Evolutionary conservation across 2,329 filamentous ascomycete species (phyloP).

Genomic region (Rhynchosporium agropyri): DNA sequence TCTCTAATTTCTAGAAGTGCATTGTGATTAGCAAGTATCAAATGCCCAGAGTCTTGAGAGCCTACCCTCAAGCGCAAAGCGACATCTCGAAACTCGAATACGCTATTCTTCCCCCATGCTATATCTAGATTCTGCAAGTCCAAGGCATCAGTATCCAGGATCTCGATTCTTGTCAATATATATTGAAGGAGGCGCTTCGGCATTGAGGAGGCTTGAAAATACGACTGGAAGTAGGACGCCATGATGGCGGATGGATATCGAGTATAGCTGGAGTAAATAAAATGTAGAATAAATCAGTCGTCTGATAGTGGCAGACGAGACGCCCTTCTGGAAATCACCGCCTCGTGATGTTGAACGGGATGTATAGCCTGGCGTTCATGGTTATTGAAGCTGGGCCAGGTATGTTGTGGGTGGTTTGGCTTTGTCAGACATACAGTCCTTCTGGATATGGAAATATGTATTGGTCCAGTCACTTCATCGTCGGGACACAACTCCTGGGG

Average conservation of each 20-base stretch:
- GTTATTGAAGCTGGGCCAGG: conserved; percentile 17
- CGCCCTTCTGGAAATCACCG: conserved; percentile 32
- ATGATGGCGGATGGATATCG: conserved; percentile 31
- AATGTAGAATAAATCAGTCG: conserved; percentile 8
- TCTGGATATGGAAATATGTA: neutral
- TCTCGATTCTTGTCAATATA: conserved; percentile 77
- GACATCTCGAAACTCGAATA: conserved; percentile 85
- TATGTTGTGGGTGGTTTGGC: neutral
- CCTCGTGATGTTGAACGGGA: conserved; percentile 35
- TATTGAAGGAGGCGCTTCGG: conserved; percentile 89
- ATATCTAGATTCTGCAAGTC: conserved; percentile 87
- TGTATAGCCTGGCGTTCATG: conserved; percentile 30
- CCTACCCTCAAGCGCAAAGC: conserved; percentile 75
- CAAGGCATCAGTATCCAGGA: conserved; percentile 84
- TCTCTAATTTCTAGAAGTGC: conserved; percentile 70
- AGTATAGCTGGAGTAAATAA: conserved; percentile 4
- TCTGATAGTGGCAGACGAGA: conserved; percentile 19
- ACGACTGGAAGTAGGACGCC: conserved; percentile 42
- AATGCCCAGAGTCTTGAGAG: conserved; percentile 34
- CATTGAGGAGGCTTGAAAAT: conserved; percentile 60
- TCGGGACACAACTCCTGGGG: neutral
- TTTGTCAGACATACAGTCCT: neutral
- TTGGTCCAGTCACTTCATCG: neutral
- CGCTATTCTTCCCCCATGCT: conserved; percentile 77
- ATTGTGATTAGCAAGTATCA: conserved; percentile 9